These are phyloP conservation scores for Cochlearia excelsa DNA, from an alignment of 345 rosid species.

Conservation along the genomic window DNA sequence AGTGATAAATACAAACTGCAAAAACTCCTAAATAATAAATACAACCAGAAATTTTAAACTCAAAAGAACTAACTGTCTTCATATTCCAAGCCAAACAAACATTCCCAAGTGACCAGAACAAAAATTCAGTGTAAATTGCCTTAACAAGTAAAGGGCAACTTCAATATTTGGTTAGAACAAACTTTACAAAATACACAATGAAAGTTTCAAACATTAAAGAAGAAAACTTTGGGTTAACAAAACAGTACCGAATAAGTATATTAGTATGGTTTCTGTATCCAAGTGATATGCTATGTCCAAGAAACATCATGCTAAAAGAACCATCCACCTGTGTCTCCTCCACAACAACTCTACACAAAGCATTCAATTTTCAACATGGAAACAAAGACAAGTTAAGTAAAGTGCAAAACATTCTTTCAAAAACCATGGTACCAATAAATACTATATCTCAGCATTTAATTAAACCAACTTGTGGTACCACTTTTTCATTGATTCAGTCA, in stretches of 20 bases:
- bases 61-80: not conserved
- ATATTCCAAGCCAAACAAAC: not conserved
- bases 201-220: not conserved
- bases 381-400: not conserved
- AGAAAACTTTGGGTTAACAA: not conserved
- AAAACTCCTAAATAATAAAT: not conserved
- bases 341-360: constrained; percentile 62
- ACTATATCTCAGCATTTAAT: constrained; percentile 17
- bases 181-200: not conserved
- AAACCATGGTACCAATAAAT: too few species aligned
- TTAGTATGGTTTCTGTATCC: constrained; percentile 92
- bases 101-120: not conserved
- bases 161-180: constrained; percentile 5
- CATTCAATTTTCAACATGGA: constrained; percentile 8
- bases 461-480: constrained; percentile 7
- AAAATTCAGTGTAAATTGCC: not conserved
- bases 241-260: constrained; percentile 69
- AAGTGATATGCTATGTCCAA: constrained; percentile 77
- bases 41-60: constrained; percentile 6
- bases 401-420: constrained; percentile 12
- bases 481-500: constrained; percentile 12
- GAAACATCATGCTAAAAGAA: constrained; percentile 85
- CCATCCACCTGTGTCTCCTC: constrained; percentile 82
- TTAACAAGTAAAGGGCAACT: not conserved
- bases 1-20: constrained; percentile 1